Evolutionary conservation across 306 rosid genomes (phyloP), one percentile per base, ranked within the genome.

Genomic region (Betula pendula): DNA sequence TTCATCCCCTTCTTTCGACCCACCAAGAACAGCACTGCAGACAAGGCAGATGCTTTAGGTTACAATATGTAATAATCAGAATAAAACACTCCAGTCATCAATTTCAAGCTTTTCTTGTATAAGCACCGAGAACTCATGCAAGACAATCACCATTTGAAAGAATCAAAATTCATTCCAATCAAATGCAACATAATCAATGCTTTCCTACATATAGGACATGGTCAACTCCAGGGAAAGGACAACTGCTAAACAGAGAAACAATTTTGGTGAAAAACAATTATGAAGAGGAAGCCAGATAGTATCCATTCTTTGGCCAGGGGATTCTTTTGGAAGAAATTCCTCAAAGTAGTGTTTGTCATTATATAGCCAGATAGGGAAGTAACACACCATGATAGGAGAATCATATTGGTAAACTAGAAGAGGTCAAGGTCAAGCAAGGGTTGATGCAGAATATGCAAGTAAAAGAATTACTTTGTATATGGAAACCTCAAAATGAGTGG

Each of bases 11-110:
- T 92, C 90, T 40, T 87, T 68, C 56, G 79, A 85, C 77, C 97
- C 94, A 82, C 97, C 97, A 74, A 92, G 85, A 88, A 88, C 87
- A 83, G 98, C 79, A 82, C 98, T 95, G 96, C 87, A 83, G 71
- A 58, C 35, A 69, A 72, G 83, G 71, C 10, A 84, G 62, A 72
- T 13, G 59, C 24, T 68, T 58, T 52, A 70, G 53, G 31, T 29
- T 45, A 48, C 33, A 52, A 76, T 49, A 45, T 60, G 44, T 29
- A 68, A 80, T 24, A 72, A 74, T 79, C 58, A 76, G 70, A 77
- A 66, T 44, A 47, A 82, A 60, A 35, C 72, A 51, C 55, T 29
- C 73, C 66, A 44, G 79, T 44, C 16, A 68, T 60, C 65, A 66
- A 76, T 67, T 38, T 50, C 45, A 52, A 43, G 16, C 35, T 70